Base-by-base conservation (phyloP, 2,329 filamentous ascomycete species). In the Orbilia quercus region DNA sequence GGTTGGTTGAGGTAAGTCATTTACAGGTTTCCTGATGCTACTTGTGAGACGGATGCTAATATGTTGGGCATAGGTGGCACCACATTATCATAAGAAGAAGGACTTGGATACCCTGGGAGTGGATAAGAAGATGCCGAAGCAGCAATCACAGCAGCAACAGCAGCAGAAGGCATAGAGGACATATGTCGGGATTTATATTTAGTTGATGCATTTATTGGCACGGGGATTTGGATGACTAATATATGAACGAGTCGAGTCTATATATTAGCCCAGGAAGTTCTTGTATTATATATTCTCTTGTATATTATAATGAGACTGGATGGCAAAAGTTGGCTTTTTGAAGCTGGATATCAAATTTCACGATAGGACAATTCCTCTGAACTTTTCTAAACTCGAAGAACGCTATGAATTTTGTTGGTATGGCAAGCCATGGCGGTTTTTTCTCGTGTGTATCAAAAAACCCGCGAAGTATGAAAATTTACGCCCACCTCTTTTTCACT, bases 1-100 rank as follows among this genome's bases (percentile, higher is more conserved):
- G 93, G 93, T 80, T 99, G 77, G 86, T 88, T 5, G 94, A 98
- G 81, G 69, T 66, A 1, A 62, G 69, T 66, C n/a, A 36, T 14
- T 23, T 20, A 22, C 22, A n/a, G 14, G 23, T 47, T 5, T n/a
- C 31, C 1, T 47, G 20, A 20, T 18, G n/a, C n/a, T 11, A 7
- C 25, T 31, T 38, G n/a, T 11, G 20, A n/a, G 16, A 31, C 25
- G 45, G 12, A 47, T 62, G 48, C 60, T 73, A 73, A 66, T 22
- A n/a, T 18, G 25, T 28, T 28, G 54, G 18, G 40, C 54, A 36
- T 66, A 73, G 69, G 87, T 95, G 73, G 95, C 95, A 74, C 94
- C 94, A 75, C 95, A 98, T 82, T 96, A 92, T 79, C 91, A 97
- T 80, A 97, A 96, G 82, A 90, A 91, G 82, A 90, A 92, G 82